Evolutionary conservation across 73 alveolate genomes (phyloP), one percentile per base, ranked within the genome.

Genomic region (Breviolum minutum): DNA sequence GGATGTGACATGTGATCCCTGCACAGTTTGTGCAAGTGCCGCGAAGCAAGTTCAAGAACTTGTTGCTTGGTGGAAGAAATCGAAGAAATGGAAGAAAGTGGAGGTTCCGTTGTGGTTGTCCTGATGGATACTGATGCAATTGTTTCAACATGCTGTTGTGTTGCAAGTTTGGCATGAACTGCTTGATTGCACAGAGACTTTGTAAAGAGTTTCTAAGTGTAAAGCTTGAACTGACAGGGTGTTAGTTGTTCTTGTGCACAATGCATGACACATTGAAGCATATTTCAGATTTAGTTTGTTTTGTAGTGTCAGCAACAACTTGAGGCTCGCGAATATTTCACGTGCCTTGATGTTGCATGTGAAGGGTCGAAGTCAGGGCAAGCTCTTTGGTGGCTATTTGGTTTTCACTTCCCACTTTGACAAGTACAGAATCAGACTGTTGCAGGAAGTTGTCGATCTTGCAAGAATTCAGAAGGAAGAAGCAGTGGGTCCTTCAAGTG

Each of bases 21-120:
- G 98, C 90, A 80, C 73, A 48, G 90, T 92, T 27, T 92, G 98
- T 66, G 90, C 90, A 64, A 60, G 81, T 61, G 98, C 98, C 22
- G 98, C 98, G 69, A 92, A 92, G 90, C 98, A 92, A 73, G 98
- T 92, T 14, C 13, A 88, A 12, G 98, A 80, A 17, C 79, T 92
- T 63, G 98, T 64, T 19, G 19, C 97, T 60, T 32, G 96, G n/a
- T 61, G n/a, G 77, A 14, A 68, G 3, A 22, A 22, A 17, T 68
- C 77, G 77, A 68, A 68, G 3, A 22, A 22, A 17, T 68, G 8
- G 77, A 68, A 68, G 77, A 68, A 22, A 22, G 24, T 68, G 77
- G 24, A 68, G 77, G 77, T 68, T 17, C 6, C 24, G 77, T 17
- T 14, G 77, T 68, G 24, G n/a, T 40, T 40, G 54, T 40, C 54